Evolutionary conservation across 306 rosid species (phyloP).

Genomic region (Casuarina glauca): DNA sequence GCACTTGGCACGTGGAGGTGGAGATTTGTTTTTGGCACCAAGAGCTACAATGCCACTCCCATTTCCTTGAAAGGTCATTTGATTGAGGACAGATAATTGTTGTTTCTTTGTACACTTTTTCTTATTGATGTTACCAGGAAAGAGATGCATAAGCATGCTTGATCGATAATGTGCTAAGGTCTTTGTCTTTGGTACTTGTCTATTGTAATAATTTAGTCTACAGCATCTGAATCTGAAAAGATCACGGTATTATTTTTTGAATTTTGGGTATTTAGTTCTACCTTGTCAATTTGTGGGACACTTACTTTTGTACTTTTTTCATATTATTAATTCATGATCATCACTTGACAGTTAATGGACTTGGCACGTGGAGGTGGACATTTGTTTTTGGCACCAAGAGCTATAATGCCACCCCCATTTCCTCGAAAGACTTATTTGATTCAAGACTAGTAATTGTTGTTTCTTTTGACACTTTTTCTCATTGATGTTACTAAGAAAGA

Average conservation of each 20-base stretch:
- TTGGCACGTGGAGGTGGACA: slow-evolving; percentile 48
- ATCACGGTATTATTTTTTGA: slow-evolving; percentile 23
- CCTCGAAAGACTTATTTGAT: not conserved
- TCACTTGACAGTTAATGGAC: slow-evolving; percentile 32
- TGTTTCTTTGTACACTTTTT: slow-evolving; percentile 22
- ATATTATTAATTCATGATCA: slow-evolving; percentile 30
- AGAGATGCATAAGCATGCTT: slow-evolving; percentile 18
- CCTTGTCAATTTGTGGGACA: slow-evolving; percentile 42
- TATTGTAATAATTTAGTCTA: slow-evolving; percentile 22
- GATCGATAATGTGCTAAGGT: slow-evolving; percentile 10
- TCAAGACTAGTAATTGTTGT: not conserved
- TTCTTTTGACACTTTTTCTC: slow-evolving; percentile 25
- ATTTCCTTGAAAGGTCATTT: not conserved
- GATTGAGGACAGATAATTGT: not conserved
- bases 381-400: slow-evolving; percentile 13
- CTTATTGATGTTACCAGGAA: slow-evolving; percentile 22
- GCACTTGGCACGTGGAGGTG: slow-evolving; percentile 51
- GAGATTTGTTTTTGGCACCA: slow-evolving; percentile 13
- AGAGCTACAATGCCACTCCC: not conserved
- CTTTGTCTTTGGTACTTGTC: slow-evolving; percentile 8
- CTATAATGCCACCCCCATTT: not conserved
- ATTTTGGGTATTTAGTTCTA: slow-evolving; percentile 25
- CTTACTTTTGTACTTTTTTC: slow-evolving; percentile 21
- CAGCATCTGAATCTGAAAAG: slow-evolving; percentile 22
- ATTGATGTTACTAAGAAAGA: slow-evolving; percentile 21